Evolutionary conservation across 257 asterid species (phyloP).

Genomic region (Capsicum baccatum): DNA sequence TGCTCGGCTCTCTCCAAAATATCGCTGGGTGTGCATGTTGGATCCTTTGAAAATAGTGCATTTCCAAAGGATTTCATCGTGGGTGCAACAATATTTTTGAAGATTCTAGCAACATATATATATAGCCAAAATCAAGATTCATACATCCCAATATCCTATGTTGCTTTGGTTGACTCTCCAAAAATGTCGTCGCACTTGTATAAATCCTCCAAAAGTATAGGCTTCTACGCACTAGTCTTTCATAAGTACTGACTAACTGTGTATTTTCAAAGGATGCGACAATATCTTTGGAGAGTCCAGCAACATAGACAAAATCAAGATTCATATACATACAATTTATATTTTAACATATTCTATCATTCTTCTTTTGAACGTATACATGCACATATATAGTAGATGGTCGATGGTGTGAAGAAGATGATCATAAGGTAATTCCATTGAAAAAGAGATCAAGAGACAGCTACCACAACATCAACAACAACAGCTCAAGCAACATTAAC

Average conservation of each 20-base stretch:
- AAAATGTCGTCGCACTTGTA: not conserved
- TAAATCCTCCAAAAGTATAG: not conserved
- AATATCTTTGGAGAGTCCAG: not conserved
- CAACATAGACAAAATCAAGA: not conserved
- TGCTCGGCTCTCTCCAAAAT: too few relatives aligned
- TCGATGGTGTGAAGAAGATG: constrained; percentile 45
- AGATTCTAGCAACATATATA: not conserved
- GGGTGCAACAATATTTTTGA: not conserved
- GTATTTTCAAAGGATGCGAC: too few relatives aligned
- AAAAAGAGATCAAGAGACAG: constrained; percentile 58
- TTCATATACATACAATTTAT: not conserved
- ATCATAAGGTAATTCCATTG: constrained; percentile 48
- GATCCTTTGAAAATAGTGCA: too few relatives aligned
- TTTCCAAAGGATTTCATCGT: too few relatives aligned
- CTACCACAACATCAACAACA: not conserved
- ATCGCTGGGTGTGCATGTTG: too few relatives aligned
- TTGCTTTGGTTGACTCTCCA: not conserved
- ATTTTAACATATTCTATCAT: not conserved
- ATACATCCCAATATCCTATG: not conserved
- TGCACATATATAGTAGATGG: constrained; percentile 28
- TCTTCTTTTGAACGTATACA: not conserved
- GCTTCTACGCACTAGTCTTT: too few relatives aligned
- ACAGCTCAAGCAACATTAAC: not conserved
- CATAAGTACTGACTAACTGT: too few relatives aligned
- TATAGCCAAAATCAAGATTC: not conserved